These are phyloP conservation scores for Termitomyces sp. DNA, from an alignment of 768 basidiomycete genomes.

Conservation along the genomic window DNA sequence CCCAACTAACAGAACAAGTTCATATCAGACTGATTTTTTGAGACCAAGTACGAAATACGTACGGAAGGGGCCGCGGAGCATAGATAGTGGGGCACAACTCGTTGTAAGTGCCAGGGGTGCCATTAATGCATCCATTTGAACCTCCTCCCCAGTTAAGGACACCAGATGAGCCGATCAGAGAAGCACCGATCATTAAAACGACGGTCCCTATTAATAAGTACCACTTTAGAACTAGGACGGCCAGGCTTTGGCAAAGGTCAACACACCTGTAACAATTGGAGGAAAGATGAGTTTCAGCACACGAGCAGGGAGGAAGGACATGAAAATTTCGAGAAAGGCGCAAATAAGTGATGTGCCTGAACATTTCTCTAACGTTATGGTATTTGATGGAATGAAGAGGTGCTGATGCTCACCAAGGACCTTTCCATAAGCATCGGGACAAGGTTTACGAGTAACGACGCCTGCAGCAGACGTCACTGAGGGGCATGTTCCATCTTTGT, in stretches of 20 bases:
- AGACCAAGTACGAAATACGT: constrained; percentile 17
- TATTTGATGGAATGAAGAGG: background rate
- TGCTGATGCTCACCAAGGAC: constrained; percentile 50
- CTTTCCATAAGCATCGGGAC: constrained; percentile 80
- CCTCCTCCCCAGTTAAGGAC: constrained; percentile 85
- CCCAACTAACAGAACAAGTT: constrained; percentile 48
- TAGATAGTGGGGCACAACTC: constrained; percentile 66
- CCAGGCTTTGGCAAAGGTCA: background rate
- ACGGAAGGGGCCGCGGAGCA: constrained; percentile 69
- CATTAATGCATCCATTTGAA: constrained; percentile 61
- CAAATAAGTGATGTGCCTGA: constrained; percentile 75
- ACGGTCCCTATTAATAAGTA: constrained; percentile 52
- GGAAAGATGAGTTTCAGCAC: constrained; percentile 69
- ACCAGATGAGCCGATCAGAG: constrained; percentile 71
- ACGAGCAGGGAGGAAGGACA: constrained; percentile 71
- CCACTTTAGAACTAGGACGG: background rate
- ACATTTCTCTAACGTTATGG: background rate
- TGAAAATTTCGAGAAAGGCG: constrained; percentile 74
- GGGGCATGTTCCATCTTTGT: constrained; percentile 75
- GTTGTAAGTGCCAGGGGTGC: constrained; percentile 67
- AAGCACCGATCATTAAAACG: constrained; percentile 76
- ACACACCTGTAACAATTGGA: constrained; percentile 69
- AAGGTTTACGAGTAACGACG: constrained; percentile 52
- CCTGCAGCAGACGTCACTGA: constrained; percentile 56
- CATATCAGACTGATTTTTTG: background rate